phyloP scores from a whole-genome alignment of 1,139 yeast species.

The Hyphopichia burtonii region DNA sequence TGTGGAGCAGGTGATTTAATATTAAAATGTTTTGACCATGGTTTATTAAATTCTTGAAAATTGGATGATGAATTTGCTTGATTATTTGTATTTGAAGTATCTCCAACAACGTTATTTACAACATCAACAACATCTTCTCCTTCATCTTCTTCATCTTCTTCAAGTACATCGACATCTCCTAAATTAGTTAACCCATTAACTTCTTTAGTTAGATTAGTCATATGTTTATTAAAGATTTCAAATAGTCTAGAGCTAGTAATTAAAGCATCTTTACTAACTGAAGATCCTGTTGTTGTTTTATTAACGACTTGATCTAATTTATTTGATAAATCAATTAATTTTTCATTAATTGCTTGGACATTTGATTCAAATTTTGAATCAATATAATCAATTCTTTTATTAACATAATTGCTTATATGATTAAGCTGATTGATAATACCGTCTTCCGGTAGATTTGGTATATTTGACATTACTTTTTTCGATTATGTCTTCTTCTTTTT shows the following conservation, averaged over 20 bases:
- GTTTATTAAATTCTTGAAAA: constrained; percentile 5
- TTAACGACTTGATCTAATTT: constrained; percentile 1
- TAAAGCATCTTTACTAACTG: not conserved
- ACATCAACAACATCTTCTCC: not conserved
- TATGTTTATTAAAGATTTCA: constrained; percentile 22
- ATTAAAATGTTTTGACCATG: constrained; percentile 8
- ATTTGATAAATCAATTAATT: not conserved
- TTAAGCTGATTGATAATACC: constrained; percentile 1
- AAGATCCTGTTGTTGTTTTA: not conserved
- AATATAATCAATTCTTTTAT: constrained; percentile 3
- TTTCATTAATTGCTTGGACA: constrained; percentile 1
- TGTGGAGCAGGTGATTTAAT: constrained; percentile 12
- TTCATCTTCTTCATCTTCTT: not conserved
- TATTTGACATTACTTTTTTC: not conserved
- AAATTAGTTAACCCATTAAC: not conserved
- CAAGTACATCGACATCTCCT: not conserved
- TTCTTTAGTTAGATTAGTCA: constrained; percentile 22
- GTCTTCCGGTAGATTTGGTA: not conserved
- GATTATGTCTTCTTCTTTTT: not conserved
- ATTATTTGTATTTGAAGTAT: not conserved
- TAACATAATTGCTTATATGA: constrained; percentile 2
- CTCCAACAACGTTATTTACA: not conserved
- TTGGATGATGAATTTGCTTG: not conserved
- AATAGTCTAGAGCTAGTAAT: constrained; percentile 4
- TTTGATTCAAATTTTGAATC: constrained; percentile 3